Evolutionary conservation across 192 early-diverging fungal species (phyloP).

Genomic region (Spizellomyces sp.): DNA sequence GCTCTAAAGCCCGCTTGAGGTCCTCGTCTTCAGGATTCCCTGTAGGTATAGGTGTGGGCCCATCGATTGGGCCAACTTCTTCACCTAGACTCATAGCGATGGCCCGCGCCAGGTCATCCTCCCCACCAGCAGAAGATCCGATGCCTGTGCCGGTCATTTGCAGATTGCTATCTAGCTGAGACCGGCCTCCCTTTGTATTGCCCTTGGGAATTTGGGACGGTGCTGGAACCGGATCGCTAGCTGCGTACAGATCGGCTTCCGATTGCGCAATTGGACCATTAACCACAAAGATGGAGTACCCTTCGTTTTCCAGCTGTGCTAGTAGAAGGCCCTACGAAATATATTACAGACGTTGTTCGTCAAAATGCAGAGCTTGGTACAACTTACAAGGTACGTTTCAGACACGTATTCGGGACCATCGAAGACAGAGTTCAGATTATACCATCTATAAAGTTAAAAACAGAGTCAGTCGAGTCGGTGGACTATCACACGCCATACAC

Average conservation of each 20-base stretch:
- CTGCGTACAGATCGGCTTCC: slow-evolving; percentile 47
- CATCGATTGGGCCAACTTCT: neutral
- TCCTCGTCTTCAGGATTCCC: slow-evolving; percentile 12
- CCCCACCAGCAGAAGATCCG: neutral
- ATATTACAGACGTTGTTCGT: neutral
- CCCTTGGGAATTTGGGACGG: slow-evolving; percentile 17
- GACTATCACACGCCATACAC: too few relatives aligned
- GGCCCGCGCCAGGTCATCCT: slow-evolving; percentile 34
- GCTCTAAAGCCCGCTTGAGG: slow-evolving; percentile 21
- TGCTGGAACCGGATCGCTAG: slow-evolving; percentile 34
- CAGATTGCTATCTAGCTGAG: neutral
- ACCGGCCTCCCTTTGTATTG: neutral
- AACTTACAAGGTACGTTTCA: slow-evolving; percentile 62
- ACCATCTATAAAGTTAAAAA: slow-evolving; percentile 55
- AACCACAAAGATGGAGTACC: slow-evolving; percentile 56
- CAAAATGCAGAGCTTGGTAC: neutral
- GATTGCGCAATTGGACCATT: slow-evolving; percentile 29
- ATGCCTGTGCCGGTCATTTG: neutral
- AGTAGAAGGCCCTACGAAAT: slow-evolving; percentile 39
- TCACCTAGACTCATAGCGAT: slow-evolving; percentile 31
- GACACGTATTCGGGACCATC: slow-evolving; percentile 58
- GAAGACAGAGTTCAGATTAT: slow-evolving; percentile 71
- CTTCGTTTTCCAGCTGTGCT: slow-evolving; percentile 45
- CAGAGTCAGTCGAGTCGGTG: neutral
- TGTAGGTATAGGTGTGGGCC: neutral